Base-by-base conservation (phyloP, 1,284 basidiomycete genomes). In the Malassezia sp. region DNA sequence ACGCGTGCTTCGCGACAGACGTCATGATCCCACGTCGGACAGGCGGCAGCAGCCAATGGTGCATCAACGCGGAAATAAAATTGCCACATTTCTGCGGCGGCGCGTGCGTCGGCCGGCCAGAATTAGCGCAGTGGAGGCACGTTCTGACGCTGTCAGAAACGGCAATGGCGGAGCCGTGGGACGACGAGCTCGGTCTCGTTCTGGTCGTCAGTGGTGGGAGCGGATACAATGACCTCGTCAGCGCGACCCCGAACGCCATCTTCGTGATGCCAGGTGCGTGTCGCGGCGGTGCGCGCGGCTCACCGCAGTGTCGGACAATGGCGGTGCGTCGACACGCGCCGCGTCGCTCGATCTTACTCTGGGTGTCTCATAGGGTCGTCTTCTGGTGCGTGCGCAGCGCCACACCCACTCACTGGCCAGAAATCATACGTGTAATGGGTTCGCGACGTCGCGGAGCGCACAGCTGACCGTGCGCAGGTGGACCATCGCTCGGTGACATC, bases 281-380 rank as follows among this genome's bases (percentile, higher is more conserved):
- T 39, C n/a, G n/a, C n/a, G n/a, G n/a, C n/a, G n/a, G 32, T 28
- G 12, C 14, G 2, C 30, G 15, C 20, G 73, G 70, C 53, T 60
- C 50, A 3, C 17, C n/a, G n/a, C 12, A 24, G 83, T 88, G 34
- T 87, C 84, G 5, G 85, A 88, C 65, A 84, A 88, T 61, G 85
- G 61, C 23, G 63, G 61, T 38, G 54, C 52, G 18, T 67, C 53
- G 12, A 56, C 54, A 24, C 12, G 10, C 5, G n/a, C 37, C 27
- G 11, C 26, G 17, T 21, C 32, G 27, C 21, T 6, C 20, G 22
- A 32, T 45, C 8, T 40, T 38, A 39, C 39, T 10, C 24, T 24
- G 36, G 18, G 18, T 26, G 22, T 21, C n/a, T 14, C 26, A 12
- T 26, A 47, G 40, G 42, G 18, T 53, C 51, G 2, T 49, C 38